Base-by-base conservation (phyloP, 441 rosid species). In the Jatropha multifida region DNA sequence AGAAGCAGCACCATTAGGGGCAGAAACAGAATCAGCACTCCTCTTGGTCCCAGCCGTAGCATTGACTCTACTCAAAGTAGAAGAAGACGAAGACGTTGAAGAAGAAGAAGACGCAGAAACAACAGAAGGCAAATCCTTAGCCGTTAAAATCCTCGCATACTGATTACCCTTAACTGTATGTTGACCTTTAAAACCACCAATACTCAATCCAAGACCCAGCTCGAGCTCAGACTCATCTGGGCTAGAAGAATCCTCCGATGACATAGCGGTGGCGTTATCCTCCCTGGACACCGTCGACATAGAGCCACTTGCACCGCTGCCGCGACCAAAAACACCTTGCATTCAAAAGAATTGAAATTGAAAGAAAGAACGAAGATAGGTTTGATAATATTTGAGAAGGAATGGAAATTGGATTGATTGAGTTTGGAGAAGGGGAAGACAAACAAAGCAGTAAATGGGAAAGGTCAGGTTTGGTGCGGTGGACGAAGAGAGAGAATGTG, bases 161-260 rank as follows among this genome's bases (percentile, higher is more conserved):
- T 77, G 75, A 54, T 4, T 23, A 58, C 62, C 62, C 81, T 69
- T 78, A 0, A 76, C 77, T 72, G 56, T 73, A 17, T 73, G 81
- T 46, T 79, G 84, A 41, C 40, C 71, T 75, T 78, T 81, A 56
- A 82, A 79, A 49, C 82, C 74, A 64, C 87, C 89, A n/a, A 94
- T 86, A 76, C 90, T 85, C 86, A 94, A 77, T 18, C 87, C 91
- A 48, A 93, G 94, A 67, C 88, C 92, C 54, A 91, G 80, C 56
- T 90, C 92, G 3, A 91, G 83, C 69, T 85, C 91, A 60, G 79
- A 82, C 67, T 87, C 94, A 55, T 79, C 83, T 0, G 94, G 92
- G 79, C 83, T 79, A 37, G 93, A 94, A 44, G 94, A 92, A 76
- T 87, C 98, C 87, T 89, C 94, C 5, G 90, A 90, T 5, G 98